Conservation (phyloP, 495 filamentous ascomycete species). For the Terfezia claveryi region DNA sequence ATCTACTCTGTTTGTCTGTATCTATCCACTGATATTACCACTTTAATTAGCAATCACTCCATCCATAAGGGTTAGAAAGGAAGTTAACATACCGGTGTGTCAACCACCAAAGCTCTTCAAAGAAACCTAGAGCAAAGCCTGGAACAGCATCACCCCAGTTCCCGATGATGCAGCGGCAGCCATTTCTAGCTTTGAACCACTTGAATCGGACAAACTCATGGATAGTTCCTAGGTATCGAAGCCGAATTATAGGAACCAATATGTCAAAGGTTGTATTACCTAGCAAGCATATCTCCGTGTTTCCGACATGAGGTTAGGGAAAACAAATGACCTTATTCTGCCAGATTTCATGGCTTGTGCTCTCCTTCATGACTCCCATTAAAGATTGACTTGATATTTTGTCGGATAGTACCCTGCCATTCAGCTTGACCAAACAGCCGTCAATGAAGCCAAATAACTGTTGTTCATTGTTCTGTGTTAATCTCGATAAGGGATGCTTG, state of each 20-base stretch:
- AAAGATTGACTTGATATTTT: neutral
- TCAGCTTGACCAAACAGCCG: neutral
- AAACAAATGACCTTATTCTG: neutral
- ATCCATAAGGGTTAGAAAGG: neutral
- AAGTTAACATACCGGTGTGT: neutral
- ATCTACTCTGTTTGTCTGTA: neutral
- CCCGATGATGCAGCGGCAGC: neutral
- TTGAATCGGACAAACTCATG: neutral
- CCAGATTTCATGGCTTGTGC: too few species aligned
- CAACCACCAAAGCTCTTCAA: neutral
- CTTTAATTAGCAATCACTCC: too few species aligned
- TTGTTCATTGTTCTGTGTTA: neutral
- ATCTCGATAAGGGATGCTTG: neutral
- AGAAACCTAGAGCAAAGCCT: neutral
- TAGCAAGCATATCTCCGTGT: too few species aligned
- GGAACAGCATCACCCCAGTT: neutral
- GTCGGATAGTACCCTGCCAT: neutral
- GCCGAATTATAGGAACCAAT: neutral
- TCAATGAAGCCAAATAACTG: neutral
- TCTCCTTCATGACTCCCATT: neutral
- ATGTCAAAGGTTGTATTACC: neutral
- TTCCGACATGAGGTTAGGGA: neutral
- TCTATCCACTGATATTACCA: neutral
- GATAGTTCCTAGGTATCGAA: neutral
- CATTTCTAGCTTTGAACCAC: neutral